Conservation (phyloP, 768 basidiomycete genomes). For the Termitomyces sp. region DNA sequence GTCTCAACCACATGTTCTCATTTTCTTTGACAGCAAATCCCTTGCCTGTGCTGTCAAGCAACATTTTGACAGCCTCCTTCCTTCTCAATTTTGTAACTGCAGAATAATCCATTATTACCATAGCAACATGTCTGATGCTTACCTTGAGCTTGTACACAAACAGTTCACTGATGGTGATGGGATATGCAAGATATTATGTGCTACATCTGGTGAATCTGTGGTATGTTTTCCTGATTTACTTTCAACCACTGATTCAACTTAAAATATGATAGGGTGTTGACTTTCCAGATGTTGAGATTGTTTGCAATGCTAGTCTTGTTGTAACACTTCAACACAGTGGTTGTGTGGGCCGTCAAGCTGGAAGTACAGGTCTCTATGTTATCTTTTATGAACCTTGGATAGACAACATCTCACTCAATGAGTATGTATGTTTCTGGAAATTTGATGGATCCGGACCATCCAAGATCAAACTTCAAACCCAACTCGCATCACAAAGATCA, state of each 20-base stretch:
- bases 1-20: slow-evolving; percentile 13
- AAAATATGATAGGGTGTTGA: slow-evolving; percentile 12
- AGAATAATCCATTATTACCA: slow-evolving; percentile 24
- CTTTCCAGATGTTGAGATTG: slow-evolving; percentile 20
- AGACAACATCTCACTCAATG: neutral
- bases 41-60: neutral
- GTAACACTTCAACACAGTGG: slow-evolving; percentile 17
- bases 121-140: slow-evolving; percentile 22
- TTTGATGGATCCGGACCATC: slow-evolving; percentile 4
- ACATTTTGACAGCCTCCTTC: slow-evolving; percentile 11
- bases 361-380: slow-evolving; percentile 10
- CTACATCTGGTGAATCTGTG: slow-evolving; percentile 3
- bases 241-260: neutral
- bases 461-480: neutral
- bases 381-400: slow-evolving; percentile 12
- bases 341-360: slow-evolving; percentile 4
- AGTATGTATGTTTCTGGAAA: neutral
- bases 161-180: slow-evolving; percentile 16
- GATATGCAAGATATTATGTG: slow-evolving; percentile 19
- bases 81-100: neutral
- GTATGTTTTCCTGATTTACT: neutral
- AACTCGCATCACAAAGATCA: neutral
- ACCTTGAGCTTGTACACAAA: slow-evolving; percentile 14
- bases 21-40: neutral
- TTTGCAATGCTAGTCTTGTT: slow-evolving; percentile 16